phyloP scores from a whole-genome alignment of 225 moss, liverwort and hornwort species.

The Marchantia polymorpha region DNA sequence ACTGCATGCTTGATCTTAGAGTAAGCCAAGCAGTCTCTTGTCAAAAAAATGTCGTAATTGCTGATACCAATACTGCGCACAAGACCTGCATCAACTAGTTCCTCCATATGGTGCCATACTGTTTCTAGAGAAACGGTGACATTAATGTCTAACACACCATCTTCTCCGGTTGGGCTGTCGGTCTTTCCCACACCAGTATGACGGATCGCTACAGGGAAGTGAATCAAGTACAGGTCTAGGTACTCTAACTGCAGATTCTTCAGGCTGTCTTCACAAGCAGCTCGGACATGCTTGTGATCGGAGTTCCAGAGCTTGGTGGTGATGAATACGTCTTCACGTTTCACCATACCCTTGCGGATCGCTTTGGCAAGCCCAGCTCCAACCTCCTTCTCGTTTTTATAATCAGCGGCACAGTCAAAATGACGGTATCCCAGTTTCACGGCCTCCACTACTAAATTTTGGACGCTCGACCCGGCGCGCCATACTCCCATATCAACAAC shows the following conservation, averaged over 20 bases:
- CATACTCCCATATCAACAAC: constrained; percentile 77
- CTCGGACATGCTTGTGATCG: constrained; percentile 84
- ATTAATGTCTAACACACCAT: constrained; percentile 82
- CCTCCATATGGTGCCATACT: constrained; percentile 90
- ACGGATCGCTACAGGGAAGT: constrained; percentile 74
- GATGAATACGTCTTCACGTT: constrained; percentile 89
- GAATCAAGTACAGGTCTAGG: constrained; percentile 85
- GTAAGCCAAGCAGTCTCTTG: constrained; percentile 79
- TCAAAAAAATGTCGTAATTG: constrained; percentile 85
- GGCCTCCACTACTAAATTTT: constrained; percentile 69
- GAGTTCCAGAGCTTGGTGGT: constrained; percentile 99
- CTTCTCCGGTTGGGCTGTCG: constrained; percentile 58
- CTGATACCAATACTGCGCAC: constrained; percentile 90
- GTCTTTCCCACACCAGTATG: constrained; percentile 93
- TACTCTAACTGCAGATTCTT: constrained; percentile 87
- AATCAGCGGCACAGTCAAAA: constrained; percentile 97
- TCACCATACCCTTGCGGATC: constrained; percentile 68
- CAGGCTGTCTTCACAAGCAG: constrained; percentile 78
- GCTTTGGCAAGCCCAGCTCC: constrained; percentile 78
- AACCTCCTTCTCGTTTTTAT: constrained; percentile 88
- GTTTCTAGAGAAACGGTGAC: constrained; percentile 77
- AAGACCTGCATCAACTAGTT: constrained; percentile 66
- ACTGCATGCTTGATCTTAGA: constrained; percentile 96
- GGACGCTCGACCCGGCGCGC: constrained; percentile 75
- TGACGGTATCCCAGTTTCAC: constrained; percentile 88